Evolutionary conservation across 768 basidiomycete species (phyloP).

Genomic region (Naganishia antarctica): DNA sequence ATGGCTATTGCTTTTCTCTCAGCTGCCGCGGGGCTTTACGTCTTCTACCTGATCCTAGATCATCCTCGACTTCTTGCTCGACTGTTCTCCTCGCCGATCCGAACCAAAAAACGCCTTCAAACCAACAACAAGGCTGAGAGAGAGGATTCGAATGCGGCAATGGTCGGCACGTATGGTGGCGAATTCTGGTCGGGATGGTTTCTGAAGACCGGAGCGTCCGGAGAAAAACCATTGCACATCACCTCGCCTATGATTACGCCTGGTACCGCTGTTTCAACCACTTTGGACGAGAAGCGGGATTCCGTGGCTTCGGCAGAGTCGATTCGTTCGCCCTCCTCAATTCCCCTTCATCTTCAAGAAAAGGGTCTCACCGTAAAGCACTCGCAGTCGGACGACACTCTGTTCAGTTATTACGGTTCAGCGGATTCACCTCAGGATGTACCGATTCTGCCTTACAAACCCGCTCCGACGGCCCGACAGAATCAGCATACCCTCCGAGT

Average conservation of each 20-base stretch:
- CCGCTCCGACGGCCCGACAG: background rate
- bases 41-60: slow-evolving; percentile 36
- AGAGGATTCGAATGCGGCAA: background rate
- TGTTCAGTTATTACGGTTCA: slow-evolving; percentile 17
- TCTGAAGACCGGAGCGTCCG: slow-evolving; percentile 21
- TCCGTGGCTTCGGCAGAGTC: background rate
- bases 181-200: slow-evolving; percentile 33
- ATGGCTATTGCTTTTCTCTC: slow-evolving; percentile 37
- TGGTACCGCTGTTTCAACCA: background rate
- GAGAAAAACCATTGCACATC: background rate
- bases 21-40: slow-evolving; percentile 32
- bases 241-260: slow-evolving; percentile 3
- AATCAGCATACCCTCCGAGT: background rate
- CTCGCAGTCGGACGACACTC: slow-evolving; percentile 2
- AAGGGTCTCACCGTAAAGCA: background rate
- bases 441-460: background rate
- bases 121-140: background rate
- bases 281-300: background rate
- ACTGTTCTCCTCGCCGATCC: slow-evolving; percentile 36
- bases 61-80: slow-evolving; percentile 43
- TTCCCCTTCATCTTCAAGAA: background rate
- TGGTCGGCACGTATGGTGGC: slow-evolving; percentile 28
- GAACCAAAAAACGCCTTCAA: slow-evolving; percentile 5
- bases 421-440: slow-evolving; percentile 7
- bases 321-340: background rate